Evolutionary conservation across 345 rosid species (phyloP).

Genomic region (Eutrema yunnanense): DNA sequence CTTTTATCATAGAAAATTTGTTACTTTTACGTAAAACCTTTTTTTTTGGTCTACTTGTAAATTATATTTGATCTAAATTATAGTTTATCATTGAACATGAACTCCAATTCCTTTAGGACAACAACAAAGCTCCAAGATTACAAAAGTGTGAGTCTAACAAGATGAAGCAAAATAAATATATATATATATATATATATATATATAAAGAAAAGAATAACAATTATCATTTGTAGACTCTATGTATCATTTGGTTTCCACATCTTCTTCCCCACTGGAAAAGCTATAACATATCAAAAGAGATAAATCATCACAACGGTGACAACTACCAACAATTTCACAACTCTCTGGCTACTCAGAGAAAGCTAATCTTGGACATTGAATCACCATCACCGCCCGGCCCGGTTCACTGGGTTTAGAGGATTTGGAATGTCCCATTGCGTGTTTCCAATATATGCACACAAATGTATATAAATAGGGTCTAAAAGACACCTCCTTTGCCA

Average conservation of each 20-base stretch:
- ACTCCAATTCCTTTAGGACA: background rate
- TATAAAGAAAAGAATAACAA: background rate
- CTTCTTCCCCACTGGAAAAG: slow-evolving; percentile 1
- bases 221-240: slow-evolving; percentile 9
- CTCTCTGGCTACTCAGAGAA: slow-evolving; percentile 13
- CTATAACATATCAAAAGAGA: background rate
- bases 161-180: background rate
- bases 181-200: too few relatives aligned
- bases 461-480: slow-evolving; percentile 21
- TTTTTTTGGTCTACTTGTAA: too few relatives aligned
- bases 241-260: slow-evolving; percentile 16
- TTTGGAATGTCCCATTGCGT: slow-evolving; percentile 4
- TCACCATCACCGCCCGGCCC: background rate
- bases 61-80: too few relatives aligned
- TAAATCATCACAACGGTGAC: slow-evolving; percentile 12
- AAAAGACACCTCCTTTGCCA: slow-evolving; percentile 65
- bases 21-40: too few relatives aligned
- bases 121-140: slow-evolving; percentile 9
- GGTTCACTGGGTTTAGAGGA: background rate
- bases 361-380: slow-evolving; percentile 7
- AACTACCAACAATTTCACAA: slow-evolving; percentile 8
- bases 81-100: background rate
- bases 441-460: slow-evolving; percentile 23
- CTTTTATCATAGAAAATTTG: too few relatives aligned
- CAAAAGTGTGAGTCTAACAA: slow-evolving; percentile 5